Percentiles rank a stretch among this genome's conserved stretches.
These are phyloP conservation scores for Rhodamnia rubescens DNA, from an alignment of 345 rosid genomes.

Conservation along the genomic window DNA sequence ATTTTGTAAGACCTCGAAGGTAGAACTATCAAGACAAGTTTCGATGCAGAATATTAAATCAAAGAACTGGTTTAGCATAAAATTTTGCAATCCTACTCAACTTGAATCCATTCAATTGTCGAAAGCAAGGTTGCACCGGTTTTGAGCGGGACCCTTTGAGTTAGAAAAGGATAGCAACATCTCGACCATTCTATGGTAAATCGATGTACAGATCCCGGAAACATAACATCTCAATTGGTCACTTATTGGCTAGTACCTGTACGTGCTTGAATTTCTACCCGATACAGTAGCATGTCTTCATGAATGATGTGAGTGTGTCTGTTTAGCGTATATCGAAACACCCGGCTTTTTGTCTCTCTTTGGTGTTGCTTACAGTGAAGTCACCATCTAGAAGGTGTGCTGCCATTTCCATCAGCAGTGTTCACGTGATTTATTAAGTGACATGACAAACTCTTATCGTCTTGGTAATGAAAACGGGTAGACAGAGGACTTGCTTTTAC, in stretches of 20 bases:
- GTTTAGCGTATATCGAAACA: not conserved
- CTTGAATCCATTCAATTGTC: conserved; percentile 79
- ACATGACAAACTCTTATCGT: not conserved
- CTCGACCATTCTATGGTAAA: not conserved
- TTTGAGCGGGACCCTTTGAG: not conserved
- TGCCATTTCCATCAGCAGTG: not conserved
- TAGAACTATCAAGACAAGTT: not conserved
- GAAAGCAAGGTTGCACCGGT: conserved; percentile 38
- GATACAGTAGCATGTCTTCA: not conserved
- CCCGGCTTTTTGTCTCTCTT: not conserved
- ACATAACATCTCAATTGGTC: not conserved
- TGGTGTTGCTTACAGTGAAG: not conserved
- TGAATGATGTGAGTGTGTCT: not conserved
- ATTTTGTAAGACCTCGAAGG: not conserved
- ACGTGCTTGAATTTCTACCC: not conserved
- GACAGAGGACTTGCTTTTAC: not conserved
- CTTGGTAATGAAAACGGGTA: not conserved
- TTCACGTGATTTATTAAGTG: not conserved
- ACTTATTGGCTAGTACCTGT: not conserved
- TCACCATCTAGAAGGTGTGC: not conserved
- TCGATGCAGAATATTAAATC: not conserved
- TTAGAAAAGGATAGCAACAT: not conserved
- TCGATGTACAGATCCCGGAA: not conserved
- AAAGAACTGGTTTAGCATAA: not conserved
- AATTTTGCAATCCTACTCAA: conserved; percentile 29